Evolutionary conservation across 306 rosid species (phyloP).

Genomic region (Corylus americana): DNA sequence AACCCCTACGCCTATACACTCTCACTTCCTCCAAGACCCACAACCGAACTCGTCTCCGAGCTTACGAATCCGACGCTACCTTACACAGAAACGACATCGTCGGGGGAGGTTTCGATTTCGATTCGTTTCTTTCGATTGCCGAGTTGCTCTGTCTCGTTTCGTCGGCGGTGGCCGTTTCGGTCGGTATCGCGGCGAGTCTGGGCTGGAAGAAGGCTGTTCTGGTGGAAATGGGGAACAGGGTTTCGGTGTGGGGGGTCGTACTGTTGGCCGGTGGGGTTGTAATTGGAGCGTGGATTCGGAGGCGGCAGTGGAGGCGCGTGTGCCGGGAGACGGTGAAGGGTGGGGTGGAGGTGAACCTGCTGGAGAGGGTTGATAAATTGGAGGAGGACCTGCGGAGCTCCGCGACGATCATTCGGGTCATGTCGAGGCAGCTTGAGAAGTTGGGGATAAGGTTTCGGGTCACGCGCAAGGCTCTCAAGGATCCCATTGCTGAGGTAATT

Average conservation of each 20-base stretch:
- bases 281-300: conserved; percentile 66
- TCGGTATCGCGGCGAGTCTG: conserved; percentile 36
- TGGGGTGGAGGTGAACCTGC: conserved; percentile 60
- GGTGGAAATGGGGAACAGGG: conserved; percentile 38
- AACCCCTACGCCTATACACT: conserved; percentile 3
- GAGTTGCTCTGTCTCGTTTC: conserved; percentile 65
- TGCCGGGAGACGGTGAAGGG: conserved; percentile 42
- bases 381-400: conserved; percentile 76
- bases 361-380: conserved; percentile 74
- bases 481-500: conserved; percentile 79
- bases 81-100: conserved; percentile 14
- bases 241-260: conserved; percentile 38
- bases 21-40: conserved; percentile 24
- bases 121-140: conserved; percentile 50
- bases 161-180: conserved; percentile 40
- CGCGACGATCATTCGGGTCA: conserved; percentile 48
- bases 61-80: conserved; percentile 33
- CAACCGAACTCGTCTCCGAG: conserved; percentile 25
- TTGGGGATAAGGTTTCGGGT: conserved; percentile 77
- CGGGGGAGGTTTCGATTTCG: conserved; percentile 38
- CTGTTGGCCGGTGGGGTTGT: conserved; percentile 52
- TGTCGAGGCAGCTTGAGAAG: conserved; percentile 91
- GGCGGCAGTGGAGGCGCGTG: conserved; percentile 65
- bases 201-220: conserved; percentile 43
- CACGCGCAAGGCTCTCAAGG: conserved; percentile 65